phyloP scores from a whole-genome alignment of 192 early-diverging fungal species.

The Backusella macrospora region DNA sequence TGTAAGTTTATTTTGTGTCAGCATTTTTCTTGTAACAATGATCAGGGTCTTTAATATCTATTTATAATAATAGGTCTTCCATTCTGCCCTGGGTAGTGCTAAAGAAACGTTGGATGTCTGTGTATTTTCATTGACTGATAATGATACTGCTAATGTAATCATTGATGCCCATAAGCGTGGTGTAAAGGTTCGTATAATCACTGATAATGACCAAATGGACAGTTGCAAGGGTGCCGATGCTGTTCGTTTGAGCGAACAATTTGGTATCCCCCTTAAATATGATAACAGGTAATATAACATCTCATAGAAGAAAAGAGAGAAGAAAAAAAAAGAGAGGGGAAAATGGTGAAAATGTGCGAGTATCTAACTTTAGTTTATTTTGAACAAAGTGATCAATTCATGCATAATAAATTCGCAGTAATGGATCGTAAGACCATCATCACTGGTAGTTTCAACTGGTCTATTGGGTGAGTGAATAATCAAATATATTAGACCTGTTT shows the following conservation, averaged over 20 bases:
- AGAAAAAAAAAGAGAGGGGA: background rate
- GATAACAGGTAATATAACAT: conserved; percentile 27
- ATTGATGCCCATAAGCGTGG: conserved; percentile 52
- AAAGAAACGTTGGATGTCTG: conserved; percentile 61
- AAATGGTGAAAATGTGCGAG: background rate
- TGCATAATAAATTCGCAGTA: conserved; percentile 78
- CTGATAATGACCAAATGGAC: conserved; percentile 57
- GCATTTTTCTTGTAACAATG: background rate
- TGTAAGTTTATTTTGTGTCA: conserved; percentile 17
- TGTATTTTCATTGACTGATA: conserved; percentile 73
- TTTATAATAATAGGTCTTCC: conserved; percentile 22
- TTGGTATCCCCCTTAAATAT: conserved; percentile 35
- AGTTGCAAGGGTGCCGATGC: conserved; percentile 35
- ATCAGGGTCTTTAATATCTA: background rate
- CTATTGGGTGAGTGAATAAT: conserved; percentile 43
- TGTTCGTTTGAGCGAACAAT: conserved; percentile 16
- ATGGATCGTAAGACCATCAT: conserved; percentile 62
- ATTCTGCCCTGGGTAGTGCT: conserved; percentile 43
- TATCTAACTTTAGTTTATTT: background rate
- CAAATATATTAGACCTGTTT: background rate
- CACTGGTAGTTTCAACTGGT: conserved; percentile 65
- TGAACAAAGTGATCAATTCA: conserved; percentile 43
- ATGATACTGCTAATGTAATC: conserved; percentile 65
- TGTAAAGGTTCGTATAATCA: conserved; percentile 63
- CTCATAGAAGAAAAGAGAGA: background rate